Conservation (phyloP, 768 basidiomycete species). For the Rossbeevera mucosa region DNA sequence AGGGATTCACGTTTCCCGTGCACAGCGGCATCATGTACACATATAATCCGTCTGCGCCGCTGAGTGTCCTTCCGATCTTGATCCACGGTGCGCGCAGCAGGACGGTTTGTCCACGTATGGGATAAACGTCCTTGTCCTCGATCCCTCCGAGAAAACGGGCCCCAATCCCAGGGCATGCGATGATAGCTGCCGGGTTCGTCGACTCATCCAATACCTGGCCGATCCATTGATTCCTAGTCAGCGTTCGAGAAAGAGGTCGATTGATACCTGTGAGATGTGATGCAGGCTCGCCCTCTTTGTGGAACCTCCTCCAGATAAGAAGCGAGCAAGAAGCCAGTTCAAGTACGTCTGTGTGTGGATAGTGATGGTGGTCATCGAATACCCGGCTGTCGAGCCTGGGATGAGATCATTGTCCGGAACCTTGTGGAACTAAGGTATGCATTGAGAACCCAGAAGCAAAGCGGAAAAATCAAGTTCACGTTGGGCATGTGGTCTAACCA, state of each 20-base stretch:
- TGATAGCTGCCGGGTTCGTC: slow-evolving; percentile 37
- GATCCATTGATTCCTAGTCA: neutral
- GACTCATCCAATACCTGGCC: slow-evolving; percentile 13
- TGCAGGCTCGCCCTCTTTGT: slow-evolving; percentile 57
- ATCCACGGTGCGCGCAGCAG: slow-evolving; percentile 48
- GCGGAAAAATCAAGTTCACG: slow-evolving; percentile 33
- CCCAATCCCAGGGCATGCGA: slow-evolving; percentile 69
- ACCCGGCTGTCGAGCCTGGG: slow-evolving; percentile 43
- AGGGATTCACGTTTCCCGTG: slow-evolving; percentile 39
- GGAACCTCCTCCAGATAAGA: slow-evolving; percentile 57
- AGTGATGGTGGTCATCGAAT: slow-evolving; percentile 60
- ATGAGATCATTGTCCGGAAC: slow-evolving; percentile 40
- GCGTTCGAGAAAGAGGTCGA: neutral
- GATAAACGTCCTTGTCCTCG: slow-evolving; percentile 45
- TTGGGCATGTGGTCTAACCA: slow-evolving; percentile 51
- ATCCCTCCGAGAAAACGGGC: slow-evolving; percentile 49
- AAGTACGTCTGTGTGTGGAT: slow-evolving; percentile 65
- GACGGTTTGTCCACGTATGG: slow-evolving; percentile 44
- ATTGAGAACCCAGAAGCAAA: neutral
- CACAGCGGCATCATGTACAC: slow-evolving; percentile 35
- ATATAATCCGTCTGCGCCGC: slow-evolving; percentile 28
- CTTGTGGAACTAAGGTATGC: slow-evolving; percentile 27
- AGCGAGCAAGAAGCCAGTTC: slow-evolving; percentile 56
- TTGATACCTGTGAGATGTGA: slow-evolving; percentile 57
- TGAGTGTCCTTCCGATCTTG: slow-evolving; percentile 33